Conservation (phyloP, 768 basidiomycete species). For the Thelephora ganbajun region DNA sequence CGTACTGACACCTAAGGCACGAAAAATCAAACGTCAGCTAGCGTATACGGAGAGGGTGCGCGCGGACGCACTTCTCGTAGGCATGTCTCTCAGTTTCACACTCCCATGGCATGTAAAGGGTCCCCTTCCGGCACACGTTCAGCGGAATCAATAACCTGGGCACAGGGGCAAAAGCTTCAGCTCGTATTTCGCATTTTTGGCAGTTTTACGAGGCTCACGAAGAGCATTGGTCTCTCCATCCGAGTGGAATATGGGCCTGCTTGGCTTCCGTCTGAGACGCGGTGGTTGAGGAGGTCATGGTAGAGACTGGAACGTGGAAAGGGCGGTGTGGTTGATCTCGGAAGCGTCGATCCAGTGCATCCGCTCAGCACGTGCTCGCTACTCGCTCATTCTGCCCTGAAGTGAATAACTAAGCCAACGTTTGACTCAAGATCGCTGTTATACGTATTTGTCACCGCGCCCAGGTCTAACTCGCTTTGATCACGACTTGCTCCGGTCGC, state of each 20-base stretch:
- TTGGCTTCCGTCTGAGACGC: slow-evolving; percentile 81
- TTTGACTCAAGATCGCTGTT: too few relatives aligned
- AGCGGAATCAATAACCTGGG: slow-evolving; percentile 72
- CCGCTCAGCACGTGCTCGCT: too few relatives aligned
- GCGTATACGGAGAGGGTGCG: neutral
- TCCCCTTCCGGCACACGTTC: slow-evolving; percentile 73
- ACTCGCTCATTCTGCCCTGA: too few relatives aligned
- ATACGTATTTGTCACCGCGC: too few relatives aligned
- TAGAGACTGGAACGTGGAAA: too few relatives aligned
- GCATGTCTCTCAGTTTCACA: slow-evolving; percentile 79
- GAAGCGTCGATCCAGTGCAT: too few relatives aligned
- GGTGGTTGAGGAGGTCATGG: slow-evolving; percentile 59
- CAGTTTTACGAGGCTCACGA: slow-evolving; percentile 40
- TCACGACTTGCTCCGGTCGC: too few relatives aligned
- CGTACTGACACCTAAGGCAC: slow-evolving; percentile 72
- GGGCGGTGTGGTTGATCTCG: too few relatives aligned
- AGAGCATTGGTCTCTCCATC: slow-evolving; percentile 85
- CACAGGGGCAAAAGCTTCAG: neutral
- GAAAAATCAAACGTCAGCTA: neutral
- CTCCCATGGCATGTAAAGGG: slow-evolving; percentile 79
- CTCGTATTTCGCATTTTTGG: neutral
- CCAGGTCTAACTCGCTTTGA: too few relatives aligned
- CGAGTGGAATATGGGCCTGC: slow-evolving; percentile 56
- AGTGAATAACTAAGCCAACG: too few relatives aligned
- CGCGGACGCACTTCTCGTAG: slow-evolving; percentile 63